Evolutionary conservation across 2,329 filamentous ascomycete species (phyloP), one percentile per base, ranked within the genome.

Genomic region (Colletotrichum truncatum): DNA sequence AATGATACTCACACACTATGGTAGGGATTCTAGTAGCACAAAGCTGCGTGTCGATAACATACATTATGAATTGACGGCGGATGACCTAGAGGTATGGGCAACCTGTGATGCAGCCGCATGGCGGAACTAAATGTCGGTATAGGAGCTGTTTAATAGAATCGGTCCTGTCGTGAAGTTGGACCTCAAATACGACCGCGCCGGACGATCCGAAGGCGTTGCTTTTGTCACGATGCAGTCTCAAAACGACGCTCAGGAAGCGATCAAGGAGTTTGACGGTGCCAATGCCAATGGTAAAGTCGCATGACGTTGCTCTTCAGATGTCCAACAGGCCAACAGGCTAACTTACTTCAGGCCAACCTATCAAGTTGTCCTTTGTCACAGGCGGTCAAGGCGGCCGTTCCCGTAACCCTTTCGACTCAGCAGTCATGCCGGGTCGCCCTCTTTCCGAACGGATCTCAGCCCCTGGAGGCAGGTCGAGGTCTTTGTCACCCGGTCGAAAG

Each of bases 41-140:
- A 95, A 93, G 78, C 79, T 98, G 70, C 90, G 91, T 69, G 91
- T 97, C 67, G 93, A 97, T 67, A 97, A 97, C 75, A 82, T 98
- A 63, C 94, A 98, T 77, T 98, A 97, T 77, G 94, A 98, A 66
- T 85, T 98, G 68, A 94, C 91, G 11, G 89, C 95, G 77, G 89
- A 91, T 36, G 94, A 97, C 74, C 85, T 97, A 57, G 87, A 92
- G 73, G 93, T 97, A 80, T 61, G 79, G 34, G 14, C 16, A n/a
- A 38, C 21, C n/a, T 49, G 23, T 25, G 8, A 30, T 14, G n/a
- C 10, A 4, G 25, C 6, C 11, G n/a, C 4, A 8, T 3, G 7
- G 7, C 6, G 11, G 18, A 25, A 46, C 76, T 81, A 25, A 80
- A 68, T 9, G 4, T 4, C 8, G 36, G 34, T 16, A 12, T 68